Evolutionary conservation across 257 asterid species (phyloP).

Genomic region (Nicotiana paniculata): DNA sequence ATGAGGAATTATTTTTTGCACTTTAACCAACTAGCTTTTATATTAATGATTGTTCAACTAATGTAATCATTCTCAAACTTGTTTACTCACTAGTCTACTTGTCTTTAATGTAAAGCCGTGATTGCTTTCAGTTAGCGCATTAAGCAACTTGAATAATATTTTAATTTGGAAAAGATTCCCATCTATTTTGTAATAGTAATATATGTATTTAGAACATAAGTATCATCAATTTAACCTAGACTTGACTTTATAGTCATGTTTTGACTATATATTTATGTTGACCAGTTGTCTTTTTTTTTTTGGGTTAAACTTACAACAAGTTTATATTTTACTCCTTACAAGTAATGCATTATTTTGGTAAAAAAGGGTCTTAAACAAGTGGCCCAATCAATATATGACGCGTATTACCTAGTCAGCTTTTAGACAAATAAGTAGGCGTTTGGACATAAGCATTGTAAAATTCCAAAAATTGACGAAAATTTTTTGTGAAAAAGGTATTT

Average conservation of each 20-base stretch:
- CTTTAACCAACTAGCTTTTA: constrained; percentile 20
- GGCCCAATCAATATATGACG: too few species aligned
- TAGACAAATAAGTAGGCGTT: too few species aligned
- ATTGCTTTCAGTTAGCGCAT: constrained; percentile 8
- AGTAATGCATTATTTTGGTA: not conserved
- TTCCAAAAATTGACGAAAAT: too few species aligned
- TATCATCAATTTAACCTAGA: not conserved
- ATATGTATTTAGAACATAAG: not conserved
- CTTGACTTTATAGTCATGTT: not conserved
- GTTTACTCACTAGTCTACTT: not conserved
- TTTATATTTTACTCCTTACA: not conserved
- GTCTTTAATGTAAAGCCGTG: not conserved
- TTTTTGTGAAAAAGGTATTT: too few species aligned
- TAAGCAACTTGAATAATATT: constrained; percentile 17
- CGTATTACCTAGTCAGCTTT: too few species aligned
- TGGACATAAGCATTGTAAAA: too few species aligned
- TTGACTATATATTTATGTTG: not conserved
- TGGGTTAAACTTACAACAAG: too few species aligned
- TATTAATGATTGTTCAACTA: constrained; percentile 5
- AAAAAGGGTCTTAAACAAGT: too few species aligned
- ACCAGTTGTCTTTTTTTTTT: not conserved
- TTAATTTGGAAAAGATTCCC: not conserved
- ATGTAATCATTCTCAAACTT: not conserved
- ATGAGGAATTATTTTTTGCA: constrained; percentile 18
- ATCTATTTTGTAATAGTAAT: not conserved